Evolutionary conservation across 257 asterid species (phyloP).

Genomic region (Mitragyna speciosa): DNA sequence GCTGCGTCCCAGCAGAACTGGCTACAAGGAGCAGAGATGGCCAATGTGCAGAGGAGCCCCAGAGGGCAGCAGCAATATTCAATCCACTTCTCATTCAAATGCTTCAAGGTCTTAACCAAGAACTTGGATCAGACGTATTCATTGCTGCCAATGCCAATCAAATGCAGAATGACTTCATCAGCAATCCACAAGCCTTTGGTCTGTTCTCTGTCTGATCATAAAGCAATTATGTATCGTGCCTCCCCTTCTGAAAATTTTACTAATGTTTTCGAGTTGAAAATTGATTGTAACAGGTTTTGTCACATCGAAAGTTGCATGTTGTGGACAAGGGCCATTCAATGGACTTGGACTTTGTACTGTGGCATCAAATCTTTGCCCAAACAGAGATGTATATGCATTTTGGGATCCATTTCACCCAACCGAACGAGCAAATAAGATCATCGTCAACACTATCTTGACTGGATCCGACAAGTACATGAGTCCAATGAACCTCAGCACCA

Average conservation of each 20-base stretch:
- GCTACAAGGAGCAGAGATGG: conserved; percentile 65
- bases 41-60: conserved; percentile 65
- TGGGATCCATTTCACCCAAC: conserved; percentile 55
- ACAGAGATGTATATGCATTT: conserved; percentile 39
- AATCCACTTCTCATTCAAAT: conserved; percentile 66
- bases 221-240: background rate
- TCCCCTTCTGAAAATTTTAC: too few relatives aligned
- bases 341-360: conserved; percentile 44
- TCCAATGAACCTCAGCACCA: conserved; percentile 55
- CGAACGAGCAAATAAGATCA: conserved; percentile 42
- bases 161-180: conserved; percentile 62
- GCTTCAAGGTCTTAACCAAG: conserved; percentile 49
- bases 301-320: conserved; percentile 43
- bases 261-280: too few relatives aligned
- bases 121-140: conserved; percentile 52
- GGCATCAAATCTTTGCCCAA: conserved; percentile 36
- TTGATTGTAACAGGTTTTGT: conserved; percentile 28
- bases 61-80: conserved; percentile 51
- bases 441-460: conserved; percentile 31
- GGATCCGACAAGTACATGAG: conserved; percentile 38
- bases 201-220: too few relatives aligned
- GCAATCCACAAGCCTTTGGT: conserved; percentile 69
- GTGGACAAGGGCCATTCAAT: conserved; percentile 52
- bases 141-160: conserved; percentile 64
- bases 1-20: conserved; percentile 80